Evolutionary conservation across 1,139 yeast genomes (phyloP), one percentile per base, ranked within the genome.

Genomic region (Meyerozyma guilliermondii): DNA sequence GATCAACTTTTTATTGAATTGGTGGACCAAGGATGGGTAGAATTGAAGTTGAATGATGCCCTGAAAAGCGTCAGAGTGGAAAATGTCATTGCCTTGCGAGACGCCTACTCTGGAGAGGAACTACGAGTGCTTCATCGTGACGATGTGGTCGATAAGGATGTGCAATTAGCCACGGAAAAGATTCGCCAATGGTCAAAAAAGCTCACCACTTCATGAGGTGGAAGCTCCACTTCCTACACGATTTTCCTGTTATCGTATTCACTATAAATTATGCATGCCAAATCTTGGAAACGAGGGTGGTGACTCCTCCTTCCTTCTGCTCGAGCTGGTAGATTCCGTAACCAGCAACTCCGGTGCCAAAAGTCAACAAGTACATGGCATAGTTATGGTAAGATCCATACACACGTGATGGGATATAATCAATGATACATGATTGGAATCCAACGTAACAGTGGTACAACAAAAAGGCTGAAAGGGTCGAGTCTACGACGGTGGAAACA

Each of bases 361-460:
- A 65, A 27, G 80, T 68, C 60, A 86, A 72, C 51, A 83, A 60
- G 55, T 76, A 74, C 69, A 76, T 67, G 47, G 89, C 89, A 50
- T 70, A 69, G 50, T 71, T 71, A 64, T 83, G 82, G 73, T 76
- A 78, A 30, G 71, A 61, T 35, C 92, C 92, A 56, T 81, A 86
- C 16, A 81, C 86, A 67, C 95, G 74, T 50, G 68, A 62, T 35
- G 89, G 89, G 43, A 86, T 81, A 66, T 86, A 86, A 64, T 86
- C 95, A 46, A 79, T 80, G 52, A 86, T 84, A 72, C 94, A 85
- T 39, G 87, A 70, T 62, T 83, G 83, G 68, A 84, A 78, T 27
- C 92, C 94, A 52, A 81, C 78, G 60, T 76, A 80, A 46, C 81
- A 71, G 62, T 85, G 92, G 50, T 78, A 74, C 53, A 84, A 66